Evolutionary conservation across 768 basidiomycete species (phyloP), one percentile per base, ranked within the genome.

Genomic region (Tephrocybe rancida): DNA sequence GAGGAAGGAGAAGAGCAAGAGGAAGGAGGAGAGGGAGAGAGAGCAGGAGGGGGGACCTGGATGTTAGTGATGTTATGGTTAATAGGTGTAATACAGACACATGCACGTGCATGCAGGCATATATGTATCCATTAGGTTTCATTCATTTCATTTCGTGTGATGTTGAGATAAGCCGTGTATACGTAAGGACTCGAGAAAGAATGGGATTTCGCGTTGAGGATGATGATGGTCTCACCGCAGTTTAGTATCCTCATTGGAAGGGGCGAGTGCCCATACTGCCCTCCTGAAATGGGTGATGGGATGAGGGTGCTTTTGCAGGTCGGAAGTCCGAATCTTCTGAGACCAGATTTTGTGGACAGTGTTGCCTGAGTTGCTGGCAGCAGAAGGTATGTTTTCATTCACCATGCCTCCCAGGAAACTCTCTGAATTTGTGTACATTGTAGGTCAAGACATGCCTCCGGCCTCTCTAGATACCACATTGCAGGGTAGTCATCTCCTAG

Each of bases 251-350:
- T 65, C 39, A 58, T 67, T 16, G 54, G 52, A 16, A 56, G 48
- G 48, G 58, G 60, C 5, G 56, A 62, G 32, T 53, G 67, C 4
- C 67, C 67, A 14, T 53, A 49, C 25, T 57, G 61, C 27, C 67
- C 67, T 43, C 43, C 14, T 9, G 22, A 37, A 26, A 54, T 63
- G 43, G 55, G 48, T 18, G 58, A 63, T 35, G 55, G 52, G 22
- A 10, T 63, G 10, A 66, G 66, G 64, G 50, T 8, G 14, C 54
- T 67, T 10, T 48, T 66, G 18, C 54, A 61, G 46, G 63, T 46
- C 66, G 66, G 66, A 55, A 43, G 30, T 38, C 54, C 24, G 60
- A 67, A 30, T 59, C 66, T 14, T 41, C 37, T 14, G 56, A 57
- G 66, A 11, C 66, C 64, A 1, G 26, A 57, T 11, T 67, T 67